Conservation (phyloP, 1,284 basidiomycete species). For the Trametes sp. region DNA sequence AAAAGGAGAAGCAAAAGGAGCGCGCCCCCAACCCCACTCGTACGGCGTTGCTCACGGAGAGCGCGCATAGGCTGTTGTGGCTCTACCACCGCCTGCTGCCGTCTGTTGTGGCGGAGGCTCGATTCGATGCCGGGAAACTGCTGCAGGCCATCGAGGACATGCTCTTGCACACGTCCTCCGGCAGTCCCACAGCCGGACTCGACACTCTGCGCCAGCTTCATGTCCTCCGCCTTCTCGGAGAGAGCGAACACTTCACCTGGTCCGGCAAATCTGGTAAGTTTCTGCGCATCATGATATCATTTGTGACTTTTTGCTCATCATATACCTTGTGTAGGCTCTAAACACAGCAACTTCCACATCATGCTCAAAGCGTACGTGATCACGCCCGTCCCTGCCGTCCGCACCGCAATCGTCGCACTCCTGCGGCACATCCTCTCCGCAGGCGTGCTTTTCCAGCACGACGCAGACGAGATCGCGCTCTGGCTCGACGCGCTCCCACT, state of each 20-base stretch:
- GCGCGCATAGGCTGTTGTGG: slow-evolving; percentile 81
- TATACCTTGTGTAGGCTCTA: slow-evolving; percentile 40
- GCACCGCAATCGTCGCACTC: slow-evolving; percentile 61
- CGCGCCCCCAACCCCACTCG: slow-evolving; percentile 46
- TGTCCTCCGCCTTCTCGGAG: slow-evolving; percentile 73
- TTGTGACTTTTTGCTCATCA: slow-evolving; percentile 4
- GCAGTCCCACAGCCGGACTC: slow-evolving; percentile 49
- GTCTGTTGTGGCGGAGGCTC: slow-evolving; percentile 74
- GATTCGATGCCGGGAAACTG: slow-evolving; percentile 88
- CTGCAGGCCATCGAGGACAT: slow-evolving; percentile 58
- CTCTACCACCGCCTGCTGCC: slow-evolving; percentile 86
- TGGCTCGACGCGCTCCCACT: slow-evolving; percentile 76
- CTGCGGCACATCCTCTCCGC: slow-evolving; percentile 68
- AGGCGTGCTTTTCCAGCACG: slow-evolving; percentile 86
- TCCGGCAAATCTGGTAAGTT: slow-evolving; percentile 72
- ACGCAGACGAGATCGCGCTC: slow-evolving; percentile 72
- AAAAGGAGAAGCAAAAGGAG: slow-evolving; percentile 38
- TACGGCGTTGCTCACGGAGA: slow-evolving; percentile 75
- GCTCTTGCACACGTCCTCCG: slow-evolving; percentile 11
- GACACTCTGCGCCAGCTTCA: slow-evolving; percentile 79
- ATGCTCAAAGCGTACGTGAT: slow-evolving; percentile 71
- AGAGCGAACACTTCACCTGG: slow-evolving; percentile 83
- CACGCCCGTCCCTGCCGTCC: slow-evolving; percentile 60
- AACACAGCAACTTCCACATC: slow-evolving; percentile 67
- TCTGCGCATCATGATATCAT: neutral